Base-by-base conservation (phyloP, 2,329 filamentous ascomycete genomes). In the Akanthomyces muscarius region DNA sequence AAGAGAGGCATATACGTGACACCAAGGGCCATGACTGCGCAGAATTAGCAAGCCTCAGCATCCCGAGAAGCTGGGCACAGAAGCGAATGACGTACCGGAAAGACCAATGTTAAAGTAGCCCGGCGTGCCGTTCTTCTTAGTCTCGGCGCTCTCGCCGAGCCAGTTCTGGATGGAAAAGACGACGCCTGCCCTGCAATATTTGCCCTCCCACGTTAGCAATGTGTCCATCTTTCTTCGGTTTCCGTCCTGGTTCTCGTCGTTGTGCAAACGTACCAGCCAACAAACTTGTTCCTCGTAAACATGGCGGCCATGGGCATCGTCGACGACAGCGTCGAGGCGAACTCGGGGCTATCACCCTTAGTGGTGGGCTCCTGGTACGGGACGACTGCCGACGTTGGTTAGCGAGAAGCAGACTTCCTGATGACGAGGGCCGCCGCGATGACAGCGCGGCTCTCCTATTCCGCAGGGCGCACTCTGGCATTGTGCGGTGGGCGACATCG, bases 221-320 rank as follows among this genome's bases (percentile, higher is more conserved):
- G 54, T 65, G 64, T 62, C 62, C 33, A 36, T 6, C 5, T n/a
- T 41, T 33, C 41, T 4, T n/a, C 38, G 33, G 33, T 2, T 36
- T 11, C 33, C 7, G 33, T 36, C 8, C 33, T 2, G 33, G 33
- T 36, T 36, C 33, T 36, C 33, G 33, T 36, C 33, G 8, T 36
- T 7, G 38, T 10, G 30, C 14, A 21, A 53, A 73, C 80, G 65
- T 76, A 86, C 84, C 86, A 89, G 72, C 86, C 86, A 63, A 89
- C 78, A 71, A 85, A 95, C 83, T 91, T 90, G 79, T 96, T 97
- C 69, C 92, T 85, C 70, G 90, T 95, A 74, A 97, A 95, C 83
- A 97, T 96, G 67, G 93, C 93, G 64, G 91, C 92, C 94, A 97
- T 97, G 64, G 94, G 94, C 72, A 98, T 81, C 42, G 93, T 96